Conservation (phyloP, 768 basidiomycete species). For the Austroboletus festivus region DNA sequence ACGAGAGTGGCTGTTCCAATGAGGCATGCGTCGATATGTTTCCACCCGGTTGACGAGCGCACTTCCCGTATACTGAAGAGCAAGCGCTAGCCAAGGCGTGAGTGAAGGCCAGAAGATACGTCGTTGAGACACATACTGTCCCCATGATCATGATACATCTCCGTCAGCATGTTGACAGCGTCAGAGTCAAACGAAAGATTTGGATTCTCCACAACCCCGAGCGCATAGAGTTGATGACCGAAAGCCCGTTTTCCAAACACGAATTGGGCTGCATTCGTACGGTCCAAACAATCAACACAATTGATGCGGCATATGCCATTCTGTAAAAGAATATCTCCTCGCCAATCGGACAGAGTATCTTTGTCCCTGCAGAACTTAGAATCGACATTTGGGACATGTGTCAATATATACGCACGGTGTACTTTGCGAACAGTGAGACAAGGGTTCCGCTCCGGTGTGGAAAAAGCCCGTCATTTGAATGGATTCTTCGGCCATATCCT, state of each 20-base stretch:
- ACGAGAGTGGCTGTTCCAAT: slow-evolving; percentile 96
- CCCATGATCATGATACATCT: slow-evolving; percentile 98
- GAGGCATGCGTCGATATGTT: slow-evolving; percentile 91
- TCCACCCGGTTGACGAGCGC: slow-evolving; percentile 95
- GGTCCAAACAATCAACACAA: slow-evolving; percentile 95
- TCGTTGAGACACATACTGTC: slow-evolving; percentile 60
- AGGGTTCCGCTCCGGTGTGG: slow-evolving; percentile 88
- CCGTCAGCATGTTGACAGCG: slow-evolving; percentile 93
- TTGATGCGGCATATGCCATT: slow-evolving; percentile 92
- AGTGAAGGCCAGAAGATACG: not conserved
- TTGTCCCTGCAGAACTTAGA: slow-evolving; percentile 25
- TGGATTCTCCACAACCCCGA: slow-evolving; percentile 84
- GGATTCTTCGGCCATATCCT: slow-evolving; percentile 92
- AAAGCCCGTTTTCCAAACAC: slow-evolving; percentile 93
- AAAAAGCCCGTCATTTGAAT: slow-evolving; percentile 92
- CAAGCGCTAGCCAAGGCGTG: slow-evolving; percentile 58
- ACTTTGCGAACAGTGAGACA: slow-evolving; percentile 60
- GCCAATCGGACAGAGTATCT: slow-evolving; percentile 43
- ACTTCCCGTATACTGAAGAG: slow-evolving; percentile 95
- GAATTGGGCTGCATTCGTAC: slow-evolving; percentile 96
- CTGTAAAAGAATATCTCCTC: slow-evolving; percentile 73
- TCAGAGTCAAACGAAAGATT: slow-evolving; percentile 90
- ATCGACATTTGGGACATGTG: not conserved
- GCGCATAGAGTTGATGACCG: slow-evolving; percentile 92
- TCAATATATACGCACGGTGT: slow-evolving; percentile 28